These are phyloP conservation scores for Ustilago sp. DNA, from an alignment of 1,284 basidiomycete species.

Conservation along the genomic window DNA sequence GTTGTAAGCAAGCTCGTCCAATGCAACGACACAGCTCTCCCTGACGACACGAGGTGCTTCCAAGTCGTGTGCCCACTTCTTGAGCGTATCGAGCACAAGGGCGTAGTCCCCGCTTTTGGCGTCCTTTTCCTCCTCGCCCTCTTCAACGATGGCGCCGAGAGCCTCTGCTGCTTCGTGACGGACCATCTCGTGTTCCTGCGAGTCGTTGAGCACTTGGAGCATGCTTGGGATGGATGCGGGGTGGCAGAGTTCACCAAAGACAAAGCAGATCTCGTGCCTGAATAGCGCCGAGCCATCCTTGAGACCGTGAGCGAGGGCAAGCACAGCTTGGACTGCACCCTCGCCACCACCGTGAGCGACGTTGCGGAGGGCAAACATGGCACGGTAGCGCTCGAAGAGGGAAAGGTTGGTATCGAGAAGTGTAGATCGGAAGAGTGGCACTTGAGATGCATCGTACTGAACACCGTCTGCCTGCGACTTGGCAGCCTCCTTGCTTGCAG, in stretches of 20 bases:
- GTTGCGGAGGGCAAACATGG: slow-evolving; percentile 92
- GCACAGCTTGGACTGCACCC: slow-evolving; percentile 76
- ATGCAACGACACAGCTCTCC: slow-evolving; percentile 94
- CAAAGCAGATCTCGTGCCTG: slow-evolving; percentile 71
- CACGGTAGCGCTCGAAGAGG: slow-evolving; percentile 93
- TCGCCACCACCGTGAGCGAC: slow-evolving; percentile 60
- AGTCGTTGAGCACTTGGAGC: slow-evolving; percentile 80
- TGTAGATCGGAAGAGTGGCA: slow-evolving; percentile 74
- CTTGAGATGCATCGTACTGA: slow-evolving; percentile 69
- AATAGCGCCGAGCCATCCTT: slow-evolving; percentile 65
- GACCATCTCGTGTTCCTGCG: slow-evolving; percentile 92
- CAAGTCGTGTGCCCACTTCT: slow-evolving; percentile 82
- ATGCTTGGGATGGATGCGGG: slow-evolving; percentile 88
- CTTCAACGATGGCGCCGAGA: slow-evolving; percentile 92
- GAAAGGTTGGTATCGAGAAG: slow-evolving; percentile 80
- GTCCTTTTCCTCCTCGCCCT: slow-evolving; percentile 72
- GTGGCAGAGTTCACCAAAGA: slow-evolving; percentile 95
- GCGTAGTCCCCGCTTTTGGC: slow-evolving; percentile 66
- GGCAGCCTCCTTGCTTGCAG: slow-evolving; percentile 52
- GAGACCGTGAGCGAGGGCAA: slow-evolving; percentile 91
- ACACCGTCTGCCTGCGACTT: slow-evolving; percentile 18
- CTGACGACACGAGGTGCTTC: slow-evolving; percentile 89
- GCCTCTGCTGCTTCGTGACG: slow-evolving; percentile 99
- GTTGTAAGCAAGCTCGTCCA: slow-evolving; percentile 75
- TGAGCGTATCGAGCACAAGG: slow-evolving; percentile 81